phyloP scores from a whole-genome alignment of 2,329 filamentous ascomycete genomes.

The Fusarium tuaranense region DNA sequence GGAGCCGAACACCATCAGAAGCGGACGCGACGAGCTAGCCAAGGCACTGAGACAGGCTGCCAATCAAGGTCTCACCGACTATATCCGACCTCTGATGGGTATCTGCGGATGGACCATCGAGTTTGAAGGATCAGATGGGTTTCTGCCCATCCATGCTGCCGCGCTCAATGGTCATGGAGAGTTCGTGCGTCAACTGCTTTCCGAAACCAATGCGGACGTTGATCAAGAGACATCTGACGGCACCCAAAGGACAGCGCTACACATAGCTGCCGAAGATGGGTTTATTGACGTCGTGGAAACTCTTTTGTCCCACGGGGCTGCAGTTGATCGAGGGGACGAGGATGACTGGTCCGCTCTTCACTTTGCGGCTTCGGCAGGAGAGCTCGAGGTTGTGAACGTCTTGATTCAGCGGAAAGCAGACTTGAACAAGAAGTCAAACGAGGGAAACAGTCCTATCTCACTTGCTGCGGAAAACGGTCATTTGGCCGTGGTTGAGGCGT shows the following conservation, averaged over 20 bases:
- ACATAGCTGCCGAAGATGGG: neutral
- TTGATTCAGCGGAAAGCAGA: neutral
- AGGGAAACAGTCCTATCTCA: neutral
- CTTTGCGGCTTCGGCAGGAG: neutral
- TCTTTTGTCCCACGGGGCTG: neutral
- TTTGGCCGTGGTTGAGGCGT: neutral
- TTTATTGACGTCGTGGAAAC: neutral
- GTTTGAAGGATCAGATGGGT: neutral
- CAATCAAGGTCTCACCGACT: neutral
- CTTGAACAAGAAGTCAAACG: neutral
- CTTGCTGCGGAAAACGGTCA: neutral
- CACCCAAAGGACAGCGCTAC: neutral
- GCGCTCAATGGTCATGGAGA: neutral
- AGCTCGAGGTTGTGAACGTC: neutral
- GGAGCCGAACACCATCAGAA: neutral
- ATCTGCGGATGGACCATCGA: neutral
- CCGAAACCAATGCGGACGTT: neutral
- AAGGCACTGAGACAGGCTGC: neutral
- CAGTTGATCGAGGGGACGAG: neutral
- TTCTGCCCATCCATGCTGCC: neutral
- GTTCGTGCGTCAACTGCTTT: neutral
- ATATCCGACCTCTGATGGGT: neutral
- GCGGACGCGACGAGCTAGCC: neutral
- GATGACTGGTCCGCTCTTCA: neutral
- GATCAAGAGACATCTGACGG: neutral